These are phyloP conservation scores for Gymnopus androsaceus DNA, from an alignment of 1,284 basidiomycete species.

Conservation along the genomic window DNA sequence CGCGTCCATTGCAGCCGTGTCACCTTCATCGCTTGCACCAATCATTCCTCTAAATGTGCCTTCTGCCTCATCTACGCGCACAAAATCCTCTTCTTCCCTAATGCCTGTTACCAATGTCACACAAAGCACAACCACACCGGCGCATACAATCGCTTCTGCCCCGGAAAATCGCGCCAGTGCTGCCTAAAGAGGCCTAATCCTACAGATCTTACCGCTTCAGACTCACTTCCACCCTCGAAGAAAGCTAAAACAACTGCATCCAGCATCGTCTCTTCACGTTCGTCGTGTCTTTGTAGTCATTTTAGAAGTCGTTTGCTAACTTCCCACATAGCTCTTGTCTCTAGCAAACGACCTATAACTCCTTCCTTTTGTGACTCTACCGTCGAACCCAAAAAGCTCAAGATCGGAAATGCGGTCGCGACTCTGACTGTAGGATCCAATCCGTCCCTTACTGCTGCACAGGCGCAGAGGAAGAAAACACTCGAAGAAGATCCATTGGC, in stretches of 20 bases:
- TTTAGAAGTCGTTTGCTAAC: too few species aligned
- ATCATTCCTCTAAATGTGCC: background rate
- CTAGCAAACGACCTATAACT: background rate
- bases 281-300: too few species aligned
- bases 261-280: background rate
- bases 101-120: background rate
- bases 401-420: background rate
- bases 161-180: too few species aligned
- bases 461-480: background rate
- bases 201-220: background rate
- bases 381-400: background rate
- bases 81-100: background rate
- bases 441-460: background rate
- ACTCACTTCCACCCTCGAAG: background rate
- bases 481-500: conserved; percentile 5
- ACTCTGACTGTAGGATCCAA: background rate
- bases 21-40: too few species aligned
- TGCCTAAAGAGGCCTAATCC: background rate
- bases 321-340: background rate
- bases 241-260: background rate
- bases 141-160: conserved; percentile 1
- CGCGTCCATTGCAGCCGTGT: too few species aligned
- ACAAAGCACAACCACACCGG: background rate
- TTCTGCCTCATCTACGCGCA: too few species aligned
- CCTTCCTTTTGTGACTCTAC: background rate